A percentile compares a stretch with the other conserved stretches of the same genome.
These are phyloP conservation scores for Nemania diffusa DNA, from an alignment of 2,329 filamentous ascomycete genomes.

Conservation along the genomic window DNA sequence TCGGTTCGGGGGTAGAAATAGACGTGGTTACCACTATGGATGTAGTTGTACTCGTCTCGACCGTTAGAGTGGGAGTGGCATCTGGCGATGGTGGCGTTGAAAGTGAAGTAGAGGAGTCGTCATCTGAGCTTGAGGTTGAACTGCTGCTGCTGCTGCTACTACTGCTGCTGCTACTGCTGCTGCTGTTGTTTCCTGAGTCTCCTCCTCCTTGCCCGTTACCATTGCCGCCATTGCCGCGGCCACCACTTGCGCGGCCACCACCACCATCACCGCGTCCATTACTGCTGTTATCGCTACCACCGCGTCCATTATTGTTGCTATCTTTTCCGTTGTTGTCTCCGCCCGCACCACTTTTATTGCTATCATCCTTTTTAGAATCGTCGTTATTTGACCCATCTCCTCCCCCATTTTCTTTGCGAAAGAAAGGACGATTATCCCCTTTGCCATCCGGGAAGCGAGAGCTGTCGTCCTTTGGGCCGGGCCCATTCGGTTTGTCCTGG, in stretches of 20 bases:
- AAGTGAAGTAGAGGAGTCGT: slow-evolving; percentile 5
- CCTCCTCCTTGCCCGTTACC: not conserved
- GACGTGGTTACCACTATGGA: slow-evolving; percentile 12
- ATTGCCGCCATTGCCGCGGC: not conserved
- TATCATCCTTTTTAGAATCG: not conserved
- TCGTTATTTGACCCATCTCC: not conserved
- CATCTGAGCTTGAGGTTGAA: slow-evolving; percentile 1
- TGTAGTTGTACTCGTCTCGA: slow-evolving; percentile 13
- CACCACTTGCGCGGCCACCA: not conserved
- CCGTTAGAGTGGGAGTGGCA: not conserved
- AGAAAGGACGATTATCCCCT: not conserved
- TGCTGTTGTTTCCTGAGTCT: not conserved
- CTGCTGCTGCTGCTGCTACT: too few relatives aligned
- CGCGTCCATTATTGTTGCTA: not conserved
- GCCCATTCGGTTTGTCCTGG: slow-evolving; percentile 8
- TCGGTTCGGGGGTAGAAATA: slow-evolving; percentile 8
- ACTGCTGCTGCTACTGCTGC: too few relatives aligned
- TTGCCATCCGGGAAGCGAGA: slow-evolving; percentile 4
- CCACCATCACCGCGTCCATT: not conserved
- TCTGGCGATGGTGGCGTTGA: not conserved
- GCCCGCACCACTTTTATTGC: too few relatives aligned
- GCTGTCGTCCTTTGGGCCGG: not conserved
- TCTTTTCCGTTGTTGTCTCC: not conserved
- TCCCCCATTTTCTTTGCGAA: slow-evolving; percentile 9
- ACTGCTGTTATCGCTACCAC: not conserved